phyloP scores from a whole-genome alignment of 2,329 filamentous ascomycete species.

The Aspergillus bombycis region DNA sequence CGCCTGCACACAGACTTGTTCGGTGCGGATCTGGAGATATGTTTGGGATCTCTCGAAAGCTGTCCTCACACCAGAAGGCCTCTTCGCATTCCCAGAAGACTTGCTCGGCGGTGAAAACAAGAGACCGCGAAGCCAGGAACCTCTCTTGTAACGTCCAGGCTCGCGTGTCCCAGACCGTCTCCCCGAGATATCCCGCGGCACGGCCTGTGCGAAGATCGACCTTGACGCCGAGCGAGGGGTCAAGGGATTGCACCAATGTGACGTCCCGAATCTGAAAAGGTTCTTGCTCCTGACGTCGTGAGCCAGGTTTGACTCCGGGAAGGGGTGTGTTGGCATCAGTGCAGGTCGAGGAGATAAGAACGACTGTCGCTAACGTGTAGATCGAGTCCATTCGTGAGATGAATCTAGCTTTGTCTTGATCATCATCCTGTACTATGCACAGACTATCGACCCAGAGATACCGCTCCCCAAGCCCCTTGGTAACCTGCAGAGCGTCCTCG shows the following conservation, averaged over 20 bases:
- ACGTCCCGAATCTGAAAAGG: background rate
- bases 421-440: background rate
- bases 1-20: background rate
- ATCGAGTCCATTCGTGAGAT: slow-evolving; percentile 3
- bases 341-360: background rate
- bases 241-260: background rate
- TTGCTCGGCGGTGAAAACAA: background rate
- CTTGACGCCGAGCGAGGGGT: background rate
- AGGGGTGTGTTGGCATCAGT: background rate
- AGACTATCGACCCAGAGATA: slow-evolving; percentile 3
- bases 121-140: background rate
- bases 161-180: slow-evolving; percentile 1
- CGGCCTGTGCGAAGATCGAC: background rate
- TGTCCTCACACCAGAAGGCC: background rate
- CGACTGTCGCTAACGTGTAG: background rate
- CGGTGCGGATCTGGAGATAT: background rate
- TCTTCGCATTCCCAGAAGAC: slow-evolving; percentile 5
- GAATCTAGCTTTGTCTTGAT: background rate
- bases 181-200: background rate
- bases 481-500: background rate
- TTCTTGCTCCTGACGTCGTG: background rate
- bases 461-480: background rate
- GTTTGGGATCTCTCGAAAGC: background rate
- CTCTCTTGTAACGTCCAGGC: slow-evolving; percentile 1
- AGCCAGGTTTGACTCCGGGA: background rate